phyloP scores from a whole-genome alignment of 2,329 filamentous ascomycete species.

The Colletotrichum paranaense region DNA sequence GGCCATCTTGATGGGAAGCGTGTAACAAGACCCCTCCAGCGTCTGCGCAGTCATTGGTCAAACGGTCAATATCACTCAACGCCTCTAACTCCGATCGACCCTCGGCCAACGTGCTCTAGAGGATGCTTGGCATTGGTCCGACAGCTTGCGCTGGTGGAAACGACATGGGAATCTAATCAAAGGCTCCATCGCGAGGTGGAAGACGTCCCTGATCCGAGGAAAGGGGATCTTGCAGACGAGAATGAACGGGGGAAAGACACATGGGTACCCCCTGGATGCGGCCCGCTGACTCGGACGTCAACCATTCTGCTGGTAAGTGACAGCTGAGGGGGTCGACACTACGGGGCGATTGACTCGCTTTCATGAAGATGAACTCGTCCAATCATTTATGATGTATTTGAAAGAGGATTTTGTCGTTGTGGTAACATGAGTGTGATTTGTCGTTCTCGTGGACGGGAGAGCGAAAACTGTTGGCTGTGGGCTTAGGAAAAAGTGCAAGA shows the following conservation, averaged over 20 bases:
- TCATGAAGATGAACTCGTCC: neutral
- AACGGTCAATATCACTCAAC: neutral
- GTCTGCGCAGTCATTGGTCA: neutral
- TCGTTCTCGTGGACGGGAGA: too few species aligned
- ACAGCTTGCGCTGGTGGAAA: neutral
- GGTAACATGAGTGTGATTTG: too few species aligned
- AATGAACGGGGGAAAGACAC: neutral
- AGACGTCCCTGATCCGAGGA: neutral
- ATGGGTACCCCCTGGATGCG: neutral
- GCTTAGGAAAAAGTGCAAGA: too few species aligned
- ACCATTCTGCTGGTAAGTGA: neutral
- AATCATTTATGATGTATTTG: neutral
- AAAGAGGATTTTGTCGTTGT: neutral
- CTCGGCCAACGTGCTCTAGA: slow-evolving; percentile 5
- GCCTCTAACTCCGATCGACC: neutral
- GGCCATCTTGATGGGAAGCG: too few species aligned
- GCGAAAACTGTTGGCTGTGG: too few species aligned
- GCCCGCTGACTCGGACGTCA: neutral
- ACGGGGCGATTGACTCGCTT: neutral
- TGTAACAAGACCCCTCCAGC: neutral
- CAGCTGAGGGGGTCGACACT: neutral
- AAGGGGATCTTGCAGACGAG: neutral
- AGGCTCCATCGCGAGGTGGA: neutral
- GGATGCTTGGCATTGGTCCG: slow-evolving; percentile 16
- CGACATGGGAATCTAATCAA: neutral